A percentile compares a stretch with the other conserved stretches of the same genome.
Evolutionary conservation across 2,329 filamentous ascomycete species (phyloP).

Genomic region (Bipolaris bicolor): DNA sequence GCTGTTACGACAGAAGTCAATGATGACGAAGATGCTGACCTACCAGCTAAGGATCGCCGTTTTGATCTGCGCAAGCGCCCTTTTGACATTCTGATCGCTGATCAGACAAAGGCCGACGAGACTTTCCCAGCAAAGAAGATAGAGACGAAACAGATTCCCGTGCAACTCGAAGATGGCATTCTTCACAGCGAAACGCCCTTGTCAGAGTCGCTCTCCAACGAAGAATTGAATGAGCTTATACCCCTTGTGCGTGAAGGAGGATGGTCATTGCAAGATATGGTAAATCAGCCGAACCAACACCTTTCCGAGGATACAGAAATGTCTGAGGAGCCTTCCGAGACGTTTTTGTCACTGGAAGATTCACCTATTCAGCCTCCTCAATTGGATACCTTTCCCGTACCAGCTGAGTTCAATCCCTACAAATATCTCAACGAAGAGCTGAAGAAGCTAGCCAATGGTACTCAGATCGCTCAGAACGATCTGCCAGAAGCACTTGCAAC

Average conservation of each 20-base stretch:
- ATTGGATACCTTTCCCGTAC: not conserved
- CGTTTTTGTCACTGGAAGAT: not conserved
- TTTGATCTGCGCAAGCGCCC: slow-evolving; percentile 12
- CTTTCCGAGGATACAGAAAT: not conserved
- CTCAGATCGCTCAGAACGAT: not conserved
- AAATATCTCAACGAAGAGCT: not conserved
- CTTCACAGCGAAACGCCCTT: not conserved
- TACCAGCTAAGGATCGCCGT: slow-evolving; percentile 1
- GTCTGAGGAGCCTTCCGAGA: not conserved
- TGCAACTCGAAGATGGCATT: not conserved
- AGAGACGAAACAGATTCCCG: not conserved
- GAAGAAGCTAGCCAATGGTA: not conserved
- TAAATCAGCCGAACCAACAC: not conserved
- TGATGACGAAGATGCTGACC: not conserved
- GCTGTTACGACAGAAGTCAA: not conserved
- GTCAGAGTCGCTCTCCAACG: not conserved
- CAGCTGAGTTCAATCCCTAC: not conserved
- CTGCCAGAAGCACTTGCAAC: not conserved
- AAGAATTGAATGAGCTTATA: not conserved
- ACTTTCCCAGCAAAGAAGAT: not conserved
- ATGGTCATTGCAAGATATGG: slow-evolving; percentile 1
- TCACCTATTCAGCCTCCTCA: not conserved
- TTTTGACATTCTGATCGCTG: not conserved
- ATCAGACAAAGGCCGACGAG: not conserved
- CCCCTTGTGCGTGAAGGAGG: not conserved